Evolutionary conservation across 2,329 filamentous ascomycete species (phyloP).

Genomic region (Colletotrichum scovillei): DNA sequence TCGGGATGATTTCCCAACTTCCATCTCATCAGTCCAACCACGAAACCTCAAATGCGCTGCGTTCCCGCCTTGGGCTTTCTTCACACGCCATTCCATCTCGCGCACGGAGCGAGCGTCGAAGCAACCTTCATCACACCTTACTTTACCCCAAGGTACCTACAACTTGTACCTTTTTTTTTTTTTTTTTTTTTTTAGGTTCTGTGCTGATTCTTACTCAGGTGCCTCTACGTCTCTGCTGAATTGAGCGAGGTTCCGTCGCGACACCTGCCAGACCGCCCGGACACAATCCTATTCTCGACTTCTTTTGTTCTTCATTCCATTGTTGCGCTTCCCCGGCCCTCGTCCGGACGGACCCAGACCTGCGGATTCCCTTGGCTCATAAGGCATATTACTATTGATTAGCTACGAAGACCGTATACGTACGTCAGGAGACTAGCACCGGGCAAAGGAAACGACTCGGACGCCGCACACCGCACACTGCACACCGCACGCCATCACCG

Average conservation of each 20-base stretch:
- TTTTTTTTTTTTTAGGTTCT: not conserved
- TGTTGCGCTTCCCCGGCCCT: not conserved
- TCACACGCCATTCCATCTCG: not conserved
- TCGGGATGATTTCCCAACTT: not conserved
- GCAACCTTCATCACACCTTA: not conserved
- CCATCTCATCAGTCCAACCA: not conserved
- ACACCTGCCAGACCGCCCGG: not conserved
- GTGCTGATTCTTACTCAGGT: not conserved
- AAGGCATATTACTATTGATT: too few species aligned
- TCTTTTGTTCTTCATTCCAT: not conserved
- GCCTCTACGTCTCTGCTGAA: not conserved
- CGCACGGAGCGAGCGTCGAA: not conserved
- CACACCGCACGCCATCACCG: not conserved
- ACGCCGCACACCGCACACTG: not conserved
- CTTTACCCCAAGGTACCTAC: not conserved
- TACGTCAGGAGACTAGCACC: not conserved
- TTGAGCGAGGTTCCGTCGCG: not conserved
- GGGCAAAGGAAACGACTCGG: not conserved
- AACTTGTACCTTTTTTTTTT: not conserved
- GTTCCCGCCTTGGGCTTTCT: not conserved
- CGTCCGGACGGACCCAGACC: not conserved
- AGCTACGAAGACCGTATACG: too few species aligned
- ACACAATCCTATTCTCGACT: conserved; percentile 9
- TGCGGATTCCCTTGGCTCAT: not conserved
- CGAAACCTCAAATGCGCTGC: not conserved